A percentile compares a stretch with the other conserved stretches of the same genome.
phyloP scores from a whole-genome alignment of 2,329 filamentous ascomycete genomes.

The Aspergillus quadrilineatus region DNA sequence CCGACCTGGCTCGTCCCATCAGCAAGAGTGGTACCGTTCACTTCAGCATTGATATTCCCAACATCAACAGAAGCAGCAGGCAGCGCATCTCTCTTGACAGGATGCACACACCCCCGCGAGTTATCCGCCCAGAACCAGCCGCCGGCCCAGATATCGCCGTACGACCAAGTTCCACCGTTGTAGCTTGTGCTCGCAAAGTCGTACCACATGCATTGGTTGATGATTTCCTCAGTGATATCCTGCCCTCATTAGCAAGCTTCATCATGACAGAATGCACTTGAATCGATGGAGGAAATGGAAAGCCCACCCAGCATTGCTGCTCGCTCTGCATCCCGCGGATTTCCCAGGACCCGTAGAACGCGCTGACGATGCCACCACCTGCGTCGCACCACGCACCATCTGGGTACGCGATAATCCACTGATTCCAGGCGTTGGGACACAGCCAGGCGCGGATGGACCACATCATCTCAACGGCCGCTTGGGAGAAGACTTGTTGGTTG shows the following conservation, averaged over 20 bases:
- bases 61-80: background rate
- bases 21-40: background rate
- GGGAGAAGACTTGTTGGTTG: conserved; percentile 11
- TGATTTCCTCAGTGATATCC: conserved; percentile 15
- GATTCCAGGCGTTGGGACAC: conserved; percentile 11
- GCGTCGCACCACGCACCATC: conserved; percentile 13
- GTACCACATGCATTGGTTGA: conserved; percentile 16
- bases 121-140: conserved; percentile 15
- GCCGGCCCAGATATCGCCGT: conserved; percentile 8
- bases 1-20: background rate
- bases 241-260: background rate
- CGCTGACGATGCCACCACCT: conserved; percentile 6
- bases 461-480: conserved; percentile 13
- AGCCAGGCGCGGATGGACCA: conserved; percentile 14
- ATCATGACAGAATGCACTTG: background rate
- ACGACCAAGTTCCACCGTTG: conserved; percentile 11
- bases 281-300: background rate
- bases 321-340: conserved; percentile 10
- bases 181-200: conserved; percentile 7
- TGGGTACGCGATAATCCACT: conserved; percentile 4
- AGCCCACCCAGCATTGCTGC: conserved; percentile 11
- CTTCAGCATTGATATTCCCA: background rate
- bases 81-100: conserved; percentile 8
- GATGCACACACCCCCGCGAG: conserved; percentile 5
- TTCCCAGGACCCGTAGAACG: conserved; percentile 8